A percentile compares a stretch with the other conserved stretches of the same genome.
These are phyloP conservation scores for Fusarium poae DNA, from an alignment of 2,329 filamentous ascomycete species.

Conservation along the genomic window DNA sequence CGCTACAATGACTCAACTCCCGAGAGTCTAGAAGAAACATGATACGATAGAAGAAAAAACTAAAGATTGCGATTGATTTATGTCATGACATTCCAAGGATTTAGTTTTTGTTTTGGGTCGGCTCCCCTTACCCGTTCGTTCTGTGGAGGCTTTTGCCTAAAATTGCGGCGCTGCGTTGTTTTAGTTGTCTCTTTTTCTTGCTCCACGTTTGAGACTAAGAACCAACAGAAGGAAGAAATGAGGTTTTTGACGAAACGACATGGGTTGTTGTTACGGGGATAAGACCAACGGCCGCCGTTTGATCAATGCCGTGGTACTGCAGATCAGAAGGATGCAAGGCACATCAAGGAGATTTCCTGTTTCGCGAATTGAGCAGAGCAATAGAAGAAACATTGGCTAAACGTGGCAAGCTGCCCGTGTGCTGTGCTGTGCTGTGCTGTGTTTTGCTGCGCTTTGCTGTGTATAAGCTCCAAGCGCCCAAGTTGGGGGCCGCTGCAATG, in stretches of 20 bases:
- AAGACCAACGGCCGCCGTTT: background rate
- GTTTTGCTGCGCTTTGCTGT: background rate
- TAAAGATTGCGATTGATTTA: slow-evolving; percentile 8
- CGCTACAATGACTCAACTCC: slow-evolving; percentile 28
- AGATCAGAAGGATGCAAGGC: slow-evolving; percentile 39
- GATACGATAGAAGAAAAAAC: slow-evolving; percentile 12
- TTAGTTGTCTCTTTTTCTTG: slow-evolving; percentile 3
- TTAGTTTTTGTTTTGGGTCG: slow-evolving; percentile 2
- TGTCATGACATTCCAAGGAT: slow-evolving; percentile 25
- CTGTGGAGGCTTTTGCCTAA: slow-evolving; percentile 47
- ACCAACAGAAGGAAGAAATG: slow-evolving; percentile 16
- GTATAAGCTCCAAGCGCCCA: slow-evolving; percentile 19
- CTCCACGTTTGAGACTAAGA: slow-evolving; percentile 24
- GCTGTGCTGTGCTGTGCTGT: background rate
- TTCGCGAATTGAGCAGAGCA: background rate
- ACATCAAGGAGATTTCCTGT: slow-evolving; percentile 14
- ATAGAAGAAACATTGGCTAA: background rate
- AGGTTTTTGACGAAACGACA: slow-evolving; percentile 5
- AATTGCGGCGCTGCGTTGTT: slow-evolving; percentile 26
- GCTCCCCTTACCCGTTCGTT: slow-evolving; percentile 6
- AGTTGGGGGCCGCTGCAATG: slow-evolving; percentile 31
- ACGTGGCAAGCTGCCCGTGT: slow-evolving; percentile 23
- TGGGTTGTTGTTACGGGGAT: background rate
- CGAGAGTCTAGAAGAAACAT: slow-evolving; percentile 8
- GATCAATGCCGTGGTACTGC: slow-evolving; percentile 3